Evolutionary conservation across 176 grass and related monocot species (phyloP), one percentile per base, ranked within the genome.

Genomic region (Zea mays): DNA sequence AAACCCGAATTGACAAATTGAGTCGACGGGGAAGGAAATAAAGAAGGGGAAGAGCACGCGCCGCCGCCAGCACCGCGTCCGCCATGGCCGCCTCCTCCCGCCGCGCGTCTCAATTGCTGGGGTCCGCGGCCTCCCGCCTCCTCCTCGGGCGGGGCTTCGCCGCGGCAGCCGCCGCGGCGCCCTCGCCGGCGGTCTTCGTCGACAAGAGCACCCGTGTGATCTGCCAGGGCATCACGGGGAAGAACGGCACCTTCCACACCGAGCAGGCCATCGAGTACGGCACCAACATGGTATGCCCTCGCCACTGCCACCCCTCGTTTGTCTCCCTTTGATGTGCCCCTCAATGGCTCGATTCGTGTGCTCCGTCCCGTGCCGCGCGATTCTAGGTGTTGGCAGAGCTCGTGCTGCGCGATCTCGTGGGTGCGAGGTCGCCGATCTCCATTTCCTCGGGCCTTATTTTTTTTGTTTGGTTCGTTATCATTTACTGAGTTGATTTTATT

Each of bases 121-220:
- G 96, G 76, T 90, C 96, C 68, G 75, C 83, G 20, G 90, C 96
- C 42, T 77, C 78, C 64, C 79, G 83, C 17, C 75, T 99, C 41
- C 73, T 90, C 73, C 67, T 90, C 3, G 47, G 68, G 6, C 85
- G 92, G 51, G 73, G 82, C 64, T 96, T 93, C 59, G 88, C 95
- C 9, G 90, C 93, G 21, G 83, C 89, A 16, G 65, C 91, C 4
- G 76, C 90, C 21, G 75, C 96, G 55, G 84, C 83, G 13, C 90
- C 93, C 16, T 87, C 90, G 39, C 85, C 92, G 48, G 88, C 96
- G 51, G 96, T 99, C 11, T 99, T 99, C 83, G 83, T 99, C 2
- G 96, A 99, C 83, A 99, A 99, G 87, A 99, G 90, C 92, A 99
- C 96, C 76, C 96, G 96, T 74, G 96, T 99, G 82, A 93, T 99